Evolutionary conservation across 495 filamentous ascomycete species (phyloP).

Genomic region (Hapsidospora chrysogenum): DNA sequence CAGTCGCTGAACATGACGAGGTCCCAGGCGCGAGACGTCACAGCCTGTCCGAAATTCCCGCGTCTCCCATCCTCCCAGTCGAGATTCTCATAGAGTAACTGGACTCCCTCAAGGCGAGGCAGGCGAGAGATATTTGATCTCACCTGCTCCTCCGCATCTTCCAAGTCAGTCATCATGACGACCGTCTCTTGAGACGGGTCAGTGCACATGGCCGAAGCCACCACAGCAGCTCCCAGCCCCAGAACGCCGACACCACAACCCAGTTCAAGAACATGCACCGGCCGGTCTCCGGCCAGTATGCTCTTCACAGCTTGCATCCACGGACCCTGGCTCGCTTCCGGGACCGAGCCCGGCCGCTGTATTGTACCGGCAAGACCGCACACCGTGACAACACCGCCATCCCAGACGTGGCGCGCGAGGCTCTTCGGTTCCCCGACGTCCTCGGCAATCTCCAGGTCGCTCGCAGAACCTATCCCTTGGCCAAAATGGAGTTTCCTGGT

Average conservation of each 20-base stretch:
- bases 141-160: conserved; percentile 45
- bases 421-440: conserved; percentile 67
- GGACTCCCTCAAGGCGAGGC: conserved; percentile 1
- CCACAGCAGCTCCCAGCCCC: conserved; percentile 54
- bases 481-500: neutral
- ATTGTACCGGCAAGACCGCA: conserved; percentile 17
- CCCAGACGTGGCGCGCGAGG: conserved; percentile 92
- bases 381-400: conserved; percentile 25
- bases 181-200: conserved; percentile 10
- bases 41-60: conserved; percentile 17
- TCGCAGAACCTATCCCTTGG: conserved; percentile 1
- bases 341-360: conserved; percentile 7
- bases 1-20: conserved; percentile 77
- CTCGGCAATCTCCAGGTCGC: conserved; percentile 43
- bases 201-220: conserved; percentile 8
- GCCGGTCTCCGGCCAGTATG: neutral
- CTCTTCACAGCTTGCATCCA: neutral
- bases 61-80: conserved; percentile 48
- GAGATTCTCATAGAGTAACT: conserved; percentile 38
- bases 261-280: conserved; percentile 52
- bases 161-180: conserved; percentile 67
- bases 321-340: neutral
- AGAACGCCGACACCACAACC: conserved; percentile 77
- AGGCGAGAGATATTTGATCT: conserved; percentile 21
- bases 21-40: conserved; percentile 35